Evolutionary conservation across 192 early-diverging fungal species (phyloP).

Genomic region (Phycomyces blakesleeanus): DNA sequence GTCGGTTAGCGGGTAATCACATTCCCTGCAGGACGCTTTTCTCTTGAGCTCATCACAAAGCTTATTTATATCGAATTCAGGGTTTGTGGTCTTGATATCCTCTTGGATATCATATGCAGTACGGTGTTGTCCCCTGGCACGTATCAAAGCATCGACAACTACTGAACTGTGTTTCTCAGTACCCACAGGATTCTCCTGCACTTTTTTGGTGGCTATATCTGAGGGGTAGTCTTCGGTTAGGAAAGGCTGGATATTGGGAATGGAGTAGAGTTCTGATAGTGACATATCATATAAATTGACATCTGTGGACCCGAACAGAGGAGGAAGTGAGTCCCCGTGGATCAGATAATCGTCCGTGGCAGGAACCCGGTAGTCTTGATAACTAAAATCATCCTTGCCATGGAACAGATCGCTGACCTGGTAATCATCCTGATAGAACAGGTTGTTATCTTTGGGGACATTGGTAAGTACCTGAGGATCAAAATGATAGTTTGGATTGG

Average conservation of each 20-base stretch:
- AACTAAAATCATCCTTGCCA: constrained; percentile 10
- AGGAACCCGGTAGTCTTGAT: neutral
- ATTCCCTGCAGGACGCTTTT: neutral
- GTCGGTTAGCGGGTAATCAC: neutral
- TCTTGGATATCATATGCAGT: too few relatives aligned
- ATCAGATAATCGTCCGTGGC: neutral
- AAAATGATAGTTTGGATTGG: neutral
- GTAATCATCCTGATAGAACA: neutral
- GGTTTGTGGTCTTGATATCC: neutral
- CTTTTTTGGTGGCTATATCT: too few relatives aligned
- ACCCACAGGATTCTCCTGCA: too few relatives aligned
- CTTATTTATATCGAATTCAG: neutral
- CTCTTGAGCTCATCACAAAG: neutral
- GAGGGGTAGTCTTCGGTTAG: too few relatives aligned
- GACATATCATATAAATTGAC: neutral
- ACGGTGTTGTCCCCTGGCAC: too few relatives aligned
- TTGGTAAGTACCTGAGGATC: neutral
- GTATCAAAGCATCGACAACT: too few relatives aligned
- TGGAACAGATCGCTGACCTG: constrained; percentile 1
- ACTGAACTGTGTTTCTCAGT: too few relatives aligned
- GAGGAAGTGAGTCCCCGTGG: neutral
- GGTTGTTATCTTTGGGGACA: neutral
- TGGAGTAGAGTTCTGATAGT: too few relatives aligned
- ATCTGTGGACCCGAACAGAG: neutral
- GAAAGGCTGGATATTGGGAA: too few relatives aligned